Evolutionary conservation across 805 yeast species (phyloP), one percentile per base, ranked within the genome.

Genomic region (Wickerhamiella bombiphila): DNA sequence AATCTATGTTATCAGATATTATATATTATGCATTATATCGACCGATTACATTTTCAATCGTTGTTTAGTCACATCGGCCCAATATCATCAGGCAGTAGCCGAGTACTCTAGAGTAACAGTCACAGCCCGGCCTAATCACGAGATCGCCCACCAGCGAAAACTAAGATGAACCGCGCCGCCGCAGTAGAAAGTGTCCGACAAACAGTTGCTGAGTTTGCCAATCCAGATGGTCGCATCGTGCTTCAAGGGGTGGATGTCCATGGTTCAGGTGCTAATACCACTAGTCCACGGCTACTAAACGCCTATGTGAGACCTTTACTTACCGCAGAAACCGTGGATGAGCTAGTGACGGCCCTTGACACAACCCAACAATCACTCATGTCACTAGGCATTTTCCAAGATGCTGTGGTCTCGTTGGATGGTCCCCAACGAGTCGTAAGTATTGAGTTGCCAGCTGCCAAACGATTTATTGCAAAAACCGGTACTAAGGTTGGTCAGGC

Each of bases 401-500:
- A 40, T 36, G 43, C 43, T 35, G 42, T 24, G 42, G 46, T 29
- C 30, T 53, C 37, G 51, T 49, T 44, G 8, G 43, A 18, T 22
- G 36, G 33, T 4, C 41, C 44, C 4, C 43, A 42, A 7, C 34
- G 31, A 17, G 43, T 49, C 2, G 31, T 47, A 6, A 39, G 43
- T 2, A 36, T 51, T 5, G 22, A 32, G 14, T 42, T 51, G 7
- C 45, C 45, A 3, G 54, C 55, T 9, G 69, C 69, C 3, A 82
- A 82, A 48, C 68, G 70, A 46, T 79, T 85, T 49, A 68, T 70
- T 42, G 86, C 93, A 37, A 80, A 80, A 49, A 81, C 96, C 1
- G 99, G 99, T 3, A 91, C 97, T 2, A 86, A 85, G 56, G 72
- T 91, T 5, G 97, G 97, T 2, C 88, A 91, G 53, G 94, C 94